phyloP scores from a whole-genome alignment of 345 rosid genomes.

The Atalantia buxifolia region DNA sequence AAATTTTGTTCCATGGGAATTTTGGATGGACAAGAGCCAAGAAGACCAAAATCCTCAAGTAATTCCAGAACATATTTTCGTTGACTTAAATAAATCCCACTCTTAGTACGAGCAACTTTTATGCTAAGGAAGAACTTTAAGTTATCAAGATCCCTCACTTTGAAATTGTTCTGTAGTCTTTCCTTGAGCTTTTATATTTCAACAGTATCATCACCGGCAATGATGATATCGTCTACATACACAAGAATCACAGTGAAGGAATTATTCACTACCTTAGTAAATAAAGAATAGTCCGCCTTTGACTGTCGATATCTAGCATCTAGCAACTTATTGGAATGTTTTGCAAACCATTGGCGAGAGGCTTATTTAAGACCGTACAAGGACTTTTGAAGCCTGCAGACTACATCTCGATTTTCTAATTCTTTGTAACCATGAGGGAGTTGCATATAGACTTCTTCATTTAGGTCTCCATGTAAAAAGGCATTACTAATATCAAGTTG shows the following conservation, averaged over 20 bases:
- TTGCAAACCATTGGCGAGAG: not conserved
- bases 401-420: not conserved
- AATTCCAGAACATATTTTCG: not conserved
- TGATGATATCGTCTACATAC: not conserved
- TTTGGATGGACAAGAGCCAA: not conserved
- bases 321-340: not conserved
- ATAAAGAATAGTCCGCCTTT: not conserved
- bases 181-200: not conserved
- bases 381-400: not conserved
- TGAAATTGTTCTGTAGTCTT: not conserved
- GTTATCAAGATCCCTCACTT: not conserved
- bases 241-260: not conserved
- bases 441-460: not conserved
- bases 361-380: not conserved
- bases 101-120: not conserved
- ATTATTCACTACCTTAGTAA: not conserved
- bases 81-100: not conserved
- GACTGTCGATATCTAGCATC: not conserved
- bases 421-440: not conserved
- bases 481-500: conserved; percentile 4
- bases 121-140: not conserved
- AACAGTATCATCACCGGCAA: not conserved
- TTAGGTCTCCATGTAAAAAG: not conserved
- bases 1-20: not conserved
- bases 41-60: not conserved